Base-by-base conservation (phyloP, 768 basidiomycete genomes). In the Trametes cinnabarina region DNA sequence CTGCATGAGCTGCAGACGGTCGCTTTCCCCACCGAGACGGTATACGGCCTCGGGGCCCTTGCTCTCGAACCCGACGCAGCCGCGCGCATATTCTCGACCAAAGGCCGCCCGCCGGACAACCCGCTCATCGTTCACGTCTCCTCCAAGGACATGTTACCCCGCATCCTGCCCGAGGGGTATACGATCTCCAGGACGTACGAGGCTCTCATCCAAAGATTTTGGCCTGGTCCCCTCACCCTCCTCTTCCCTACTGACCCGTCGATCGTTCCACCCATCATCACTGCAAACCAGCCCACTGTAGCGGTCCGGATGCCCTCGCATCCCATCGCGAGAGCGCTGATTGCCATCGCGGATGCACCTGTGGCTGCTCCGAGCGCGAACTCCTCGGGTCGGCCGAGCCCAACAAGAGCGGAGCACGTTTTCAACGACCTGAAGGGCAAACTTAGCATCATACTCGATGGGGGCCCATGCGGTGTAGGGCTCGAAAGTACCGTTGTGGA, bases 111-210 rank as follows among this genome's bases (percentile, higher is more conserved):
- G 7, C 76, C 89, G 4, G 97, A 99, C 72, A 99, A 99, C 72
- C 97, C 97, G 1, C 81, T 99, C 52, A 99, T 99, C 78, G 90
- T 98, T 23, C 97, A 99, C 73, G 85, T 99, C 58, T 93, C 93
- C 8, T 94, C 92, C 0, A 73, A 79, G 20, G 65, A 77, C 37
- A 98, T 98, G 97, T 84, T 99, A 15, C 72, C 73, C 12, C 74
- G 82, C 5, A 78, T 97, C 57, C 79, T 97, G 9, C 93, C 94
- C 35, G 30, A 44, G n/a, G 60, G 47, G 10, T 94, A 88, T 68
- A 66, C 63, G 14, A 72, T 90, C 8, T 81, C 94, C 1, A 69
- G 61, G 14, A 74, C 87, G 8, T 98, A 98, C 71, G 73, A 82
- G 51, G 76, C 77, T 1, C 77, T 99, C 44, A 94, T 97, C 65